Base-by-base conservation (phyloP, 805 yeast species). In the Wickerhamomyces mucosus region DNA sequence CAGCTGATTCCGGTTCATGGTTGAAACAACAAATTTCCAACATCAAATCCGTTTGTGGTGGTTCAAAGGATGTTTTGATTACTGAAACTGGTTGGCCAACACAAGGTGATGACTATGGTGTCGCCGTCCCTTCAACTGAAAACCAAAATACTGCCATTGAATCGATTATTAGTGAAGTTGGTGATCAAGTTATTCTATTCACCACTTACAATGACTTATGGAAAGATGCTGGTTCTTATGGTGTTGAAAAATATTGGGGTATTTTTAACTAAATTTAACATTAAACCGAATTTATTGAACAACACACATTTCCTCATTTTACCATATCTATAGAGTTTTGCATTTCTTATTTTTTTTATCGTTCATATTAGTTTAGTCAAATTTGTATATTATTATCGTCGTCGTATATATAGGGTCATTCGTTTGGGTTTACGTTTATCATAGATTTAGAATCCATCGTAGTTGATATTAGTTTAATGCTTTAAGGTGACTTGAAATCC, bases 11-110 rank as follows among this genome's bases (percentile, higher is more conserved):
- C 1, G 83, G 80, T 28, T 31, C 68, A 4, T 75, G 69, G 68
- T 55, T 75, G 37, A 42, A 57, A 40, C 41, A 45, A 15, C 78
- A 74, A 45, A 68, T 75, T 28, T 40, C 57, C 5, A 48, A 55
- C 40, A 58, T 75, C 35, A 55, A 63, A 42, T 39, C 51, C 26
- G 54, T 50, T 15, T 75, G 81, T 50, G 71, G 72, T 35, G 57
- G 58, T 37, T 37, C 35, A 5, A 39, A 75, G 52, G 42, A 49
- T 14, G 56, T 53, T 11, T 53, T 75, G 39, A 23, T 23, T 16
- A 63, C 75, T 35, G 84, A 76, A 57, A 67, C 79, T 31, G 84
- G 84, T 26, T 76, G 84, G 84, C 84, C 83, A 45, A 66, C 78
- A 12, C 46, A 62, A 44, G 83, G 84, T 48, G 52, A 60, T 40